Percentiles rank a stretch among this genome's conserved stretches.
phyloP scores from a whole-genome alignment of 2,329 filamentous ascomycete genomes.

The Cordyceps sp. region DNA sequence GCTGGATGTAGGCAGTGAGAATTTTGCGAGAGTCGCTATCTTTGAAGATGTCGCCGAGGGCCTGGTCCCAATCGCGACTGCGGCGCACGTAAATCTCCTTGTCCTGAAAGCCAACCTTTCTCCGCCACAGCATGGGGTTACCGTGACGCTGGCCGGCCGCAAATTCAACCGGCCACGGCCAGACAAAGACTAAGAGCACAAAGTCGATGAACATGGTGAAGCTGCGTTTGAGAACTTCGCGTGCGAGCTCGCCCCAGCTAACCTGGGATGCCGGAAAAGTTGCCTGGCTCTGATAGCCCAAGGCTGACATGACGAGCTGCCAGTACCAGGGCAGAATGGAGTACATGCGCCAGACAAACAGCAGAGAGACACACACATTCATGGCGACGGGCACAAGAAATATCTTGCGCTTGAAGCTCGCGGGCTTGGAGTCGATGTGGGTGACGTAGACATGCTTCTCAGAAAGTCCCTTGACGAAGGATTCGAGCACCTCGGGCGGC shows the following conservation, averaged over 20 bases:
- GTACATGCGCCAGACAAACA: conserved; percentile 54
- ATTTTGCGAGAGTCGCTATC: conserved; percentile 35
- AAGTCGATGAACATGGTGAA: conserved; percentile 60
- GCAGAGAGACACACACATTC: conserved; percentile 48
- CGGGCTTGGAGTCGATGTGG: conserved; percentile 60
- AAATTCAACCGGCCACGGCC: conserved; percentile 61
- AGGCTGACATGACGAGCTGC: conserved; percentile 41
- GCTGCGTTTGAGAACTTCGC: conserved; percentile 42
- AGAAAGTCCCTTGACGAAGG: conserved; percentile 51
- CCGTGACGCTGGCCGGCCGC: conserved; percentile 39
- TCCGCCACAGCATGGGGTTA: conserved; percentile 58
- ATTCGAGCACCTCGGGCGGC: conserved; percentile 43
- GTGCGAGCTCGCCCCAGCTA: conserved; percentile 37
- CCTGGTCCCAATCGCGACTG: conserved; percentile 54
- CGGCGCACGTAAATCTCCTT: conserved; percentile 69
- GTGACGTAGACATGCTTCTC: conserved; percentile 63
- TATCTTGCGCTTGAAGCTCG: conserved; percentile 61
- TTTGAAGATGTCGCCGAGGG: conserved; percentile 36
- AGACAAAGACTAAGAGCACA: conserved; percentile 47
- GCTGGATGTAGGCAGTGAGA: conserved; percentile 44
- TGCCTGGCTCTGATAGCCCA: conserved; percentile 50
- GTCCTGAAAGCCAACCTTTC: conserved; percentile 56
- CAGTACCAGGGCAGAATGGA: conserved; percentile 59
- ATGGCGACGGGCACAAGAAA: conserved; percentile 66
- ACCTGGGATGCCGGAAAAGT: conserved; percentile 43